Percentiles rank a stretch among this genome's conserved stretches.
These are phyloP conservation scores for Trypanosoma scelopori DNA, from an alignment of 208 protist species.

Conservation along the genomic window DNA sequence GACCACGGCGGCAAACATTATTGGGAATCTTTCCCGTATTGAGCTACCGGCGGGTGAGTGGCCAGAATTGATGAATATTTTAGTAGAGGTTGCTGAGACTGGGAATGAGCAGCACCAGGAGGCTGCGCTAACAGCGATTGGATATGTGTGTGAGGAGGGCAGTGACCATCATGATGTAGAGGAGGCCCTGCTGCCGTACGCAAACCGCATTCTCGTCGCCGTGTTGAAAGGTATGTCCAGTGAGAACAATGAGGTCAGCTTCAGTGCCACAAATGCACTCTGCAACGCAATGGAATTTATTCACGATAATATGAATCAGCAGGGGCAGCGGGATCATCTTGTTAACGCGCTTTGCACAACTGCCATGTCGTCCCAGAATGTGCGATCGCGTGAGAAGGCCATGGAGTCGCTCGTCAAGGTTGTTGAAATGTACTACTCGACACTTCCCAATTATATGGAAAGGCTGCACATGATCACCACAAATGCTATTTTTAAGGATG, in stretches of 20 bases:
- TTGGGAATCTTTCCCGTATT: constrained; percentile 94
- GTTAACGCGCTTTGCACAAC: constrained; percentile 89
- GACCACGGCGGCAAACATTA: constrained; percentile 92
- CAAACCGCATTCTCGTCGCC: constrained; percentile 89
- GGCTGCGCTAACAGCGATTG: constrained; percentile 93
- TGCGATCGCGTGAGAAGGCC: constrained; percentile 74
- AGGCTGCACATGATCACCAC: constrained; percentile 88
- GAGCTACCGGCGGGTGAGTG: constrained; percentile 95
- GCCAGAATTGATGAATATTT: constrained; percentile 87
- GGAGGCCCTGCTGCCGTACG: constrained; percentile 60
- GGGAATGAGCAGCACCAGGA: constrained; percentile 80
- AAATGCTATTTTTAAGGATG: constrained; percentile 87
- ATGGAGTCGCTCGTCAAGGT: constrained; percentile 96
- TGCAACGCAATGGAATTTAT: constrained; percentile 97
- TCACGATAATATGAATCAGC: constrained; percentile 91
- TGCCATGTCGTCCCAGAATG: constrained; percentile 31
- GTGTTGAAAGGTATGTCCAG: constrained; percentile 91
- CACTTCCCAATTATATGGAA: constrained; percentile 92
- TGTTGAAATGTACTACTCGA: constrained; percentile 95
- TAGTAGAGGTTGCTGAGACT: constrained; percentile 69
- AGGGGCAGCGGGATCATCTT: constrained; percentile 90
- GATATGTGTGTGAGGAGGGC: constrained; percentile 97
- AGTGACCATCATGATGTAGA: constrained; percentile 69
- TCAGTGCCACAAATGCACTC: constrained; percentile 92
- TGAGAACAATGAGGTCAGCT: constrained; percentile 73